Evolutionary conservation across 345 rosid species (phyloP), one percentile per base, ranked within the genome.

Genomic region (Carallia pectinifolia): DNA sequence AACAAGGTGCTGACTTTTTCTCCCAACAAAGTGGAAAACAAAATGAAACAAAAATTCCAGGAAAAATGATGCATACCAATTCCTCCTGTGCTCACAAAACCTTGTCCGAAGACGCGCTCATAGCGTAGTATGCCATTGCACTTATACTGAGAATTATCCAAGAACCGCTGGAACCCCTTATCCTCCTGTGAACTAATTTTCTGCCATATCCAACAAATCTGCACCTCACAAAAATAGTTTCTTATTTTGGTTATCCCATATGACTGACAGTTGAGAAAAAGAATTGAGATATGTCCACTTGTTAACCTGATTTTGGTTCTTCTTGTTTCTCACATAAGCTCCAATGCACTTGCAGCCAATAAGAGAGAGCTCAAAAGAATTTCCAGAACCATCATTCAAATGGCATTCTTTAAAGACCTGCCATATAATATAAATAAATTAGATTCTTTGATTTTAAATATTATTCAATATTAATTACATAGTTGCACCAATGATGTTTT

Each of bases 141-240:
- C 75, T 90, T 90, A 66, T 95, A 95, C 82, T 95, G 99, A 75
- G 88, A 91, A 85, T 78, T 90, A 76, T 95, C 99, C 83, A 95
- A 81, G 87, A 95, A 95, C 7, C 85, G 92, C 79, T 92, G 99
- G 82, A 95, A 92, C n/a, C 91, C 92, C 71, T 86, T 88, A 38
- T 95, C 99, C 31, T 88, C 84, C 61, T 89, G 82, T 58, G 97
- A 85, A 71, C 74, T 73, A 30, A 89, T 89, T 68, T 95, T 95
- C 81, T 90, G 86, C 96, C 96, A 95, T 65, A 74, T 76, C 99
- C 99, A 95, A 86, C 98, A 90, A 79, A 95, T 92, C 99, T 95
- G 96, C 64, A 86, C 27, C 38, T 29, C 39, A 66, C 6, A 69
- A 71, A 64, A 38, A 76, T 64, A 37, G 50, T 6, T 23, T 34